Conservation (phyloP, 2,329 filamentous ascomycete genomes). For the Colletotrichum sp. region DNA sequence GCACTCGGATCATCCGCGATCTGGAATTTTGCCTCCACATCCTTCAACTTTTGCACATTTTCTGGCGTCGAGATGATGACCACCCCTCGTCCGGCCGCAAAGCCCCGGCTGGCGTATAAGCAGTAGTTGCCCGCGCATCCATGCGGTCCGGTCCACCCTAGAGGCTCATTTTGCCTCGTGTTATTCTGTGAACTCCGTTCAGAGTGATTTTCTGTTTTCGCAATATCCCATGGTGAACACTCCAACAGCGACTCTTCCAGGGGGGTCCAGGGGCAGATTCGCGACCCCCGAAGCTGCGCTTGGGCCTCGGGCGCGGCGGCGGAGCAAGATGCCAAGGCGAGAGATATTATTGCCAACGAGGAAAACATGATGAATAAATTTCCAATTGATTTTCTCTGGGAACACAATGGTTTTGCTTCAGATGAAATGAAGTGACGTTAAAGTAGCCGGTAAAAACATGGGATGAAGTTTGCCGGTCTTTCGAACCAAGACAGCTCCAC, state of each 20-base stretch:
- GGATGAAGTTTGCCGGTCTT: not conserved
- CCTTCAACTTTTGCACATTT: constrained; percentile 5
- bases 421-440: not conserved
- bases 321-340: not conserved
- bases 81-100: constrained; percentile 41
- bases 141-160: constrained; percentile 16
- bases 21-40: not conserved
- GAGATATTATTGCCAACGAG: not conserved
- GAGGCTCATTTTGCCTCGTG: not conserved
- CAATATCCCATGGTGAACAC: not conserved
- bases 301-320: not conserved
- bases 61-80: constrained; percentile 40
- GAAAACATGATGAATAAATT: not conserved
- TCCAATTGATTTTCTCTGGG: not conserved
- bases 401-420: not conserved
- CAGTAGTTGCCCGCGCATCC: constrained; percentile 28
- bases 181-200: not conserved
- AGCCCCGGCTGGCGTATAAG: constrained; percentile 37
- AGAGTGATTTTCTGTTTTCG: not conserved
- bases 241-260: constrained; percentile 1
- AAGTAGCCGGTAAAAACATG: not conserved
- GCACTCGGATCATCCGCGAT: not conserved
- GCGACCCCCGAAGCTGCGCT: not conserved
- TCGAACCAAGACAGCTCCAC: not conserved
- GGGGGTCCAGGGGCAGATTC: constrained; percentile 1